Evolutionary conservation across 805 yeast species (phyloP).

Genomic region (Saturnispora hagleri): DNA sequence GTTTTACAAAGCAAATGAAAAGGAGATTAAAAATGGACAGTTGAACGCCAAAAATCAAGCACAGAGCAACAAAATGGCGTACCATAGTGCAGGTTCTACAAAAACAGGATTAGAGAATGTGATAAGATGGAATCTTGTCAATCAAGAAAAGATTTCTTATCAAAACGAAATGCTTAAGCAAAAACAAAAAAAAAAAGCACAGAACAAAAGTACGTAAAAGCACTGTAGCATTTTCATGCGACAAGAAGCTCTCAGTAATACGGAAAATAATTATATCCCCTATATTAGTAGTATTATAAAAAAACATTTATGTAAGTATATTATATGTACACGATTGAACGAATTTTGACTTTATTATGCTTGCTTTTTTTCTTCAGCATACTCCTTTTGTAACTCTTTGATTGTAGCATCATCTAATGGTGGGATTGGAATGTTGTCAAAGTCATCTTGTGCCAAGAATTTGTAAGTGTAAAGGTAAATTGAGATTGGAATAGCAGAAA

Average conservation of each 20-base stretch:
- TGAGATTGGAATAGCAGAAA: slow-evolving; percentile 58
- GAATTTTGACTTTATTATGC: neutral
- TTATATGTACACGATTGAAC: neutral
- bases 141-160: slow-evolving; percentile 6
- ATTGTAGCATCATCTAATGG: slow-evolving; percentile 77
- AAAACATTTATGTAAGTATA: neutral
- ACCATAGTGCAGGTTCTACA: slow-evolving; percentile 1
- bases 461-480: slow-evolving; percentile 61
- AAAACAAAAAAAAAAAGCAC: neutral
- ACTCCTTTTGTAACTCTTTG: slow-evolving; percentile 61
- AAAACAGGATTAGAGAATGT: slow-evolving; percentile 7
- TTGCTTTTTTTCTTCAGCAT: slow-evolving; percentile 36
- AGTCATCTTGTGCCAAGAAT: slow-evolving; percentile 67
- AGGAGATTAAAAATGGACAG: slow-evolving; percentile 26
- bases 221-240: neutral
- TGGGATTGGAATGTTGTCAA: slow-evolving; percentile 88
- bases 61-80: slow-evolving; percentile 2
- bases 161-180: slow-evolving; percentile 6
- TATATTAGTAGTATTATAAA: neutral
- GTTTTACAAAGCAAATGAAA: slow-evolving; percentile 29
- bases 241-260: neutral
- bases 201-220: neutral
- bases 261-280: neutral
- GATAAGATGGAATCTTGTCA: slow-evolving; percentile 8
- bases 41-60: slow-evolving; percentile 20